phyloP scores from a whole-genome alignment of 129 eudicot genomes.

The Lonicera japonica region DNA sequence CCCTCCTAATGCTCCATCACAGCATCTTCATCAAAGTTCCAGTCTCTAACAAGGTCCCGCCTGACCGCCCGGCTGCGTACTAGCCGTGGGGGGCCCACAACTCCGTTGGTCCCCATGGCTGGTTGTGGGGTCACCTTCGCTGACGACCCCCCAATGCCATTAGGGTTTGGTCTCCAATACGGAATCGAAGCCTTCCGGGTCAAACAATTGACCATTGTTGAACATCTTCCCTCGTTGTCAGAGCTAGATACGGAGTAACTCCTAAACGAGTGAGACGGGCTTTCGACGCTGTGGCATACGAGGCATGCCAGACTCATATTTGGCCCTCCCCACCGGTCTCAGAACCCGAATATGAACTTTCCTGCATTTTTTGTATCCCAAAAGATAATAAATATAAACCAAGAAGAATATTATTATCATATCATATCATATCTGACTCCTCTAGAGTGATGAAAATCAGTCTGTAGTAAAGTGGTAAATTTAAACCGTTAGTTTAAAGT shows the following conservation, averaged over 20 bases:
- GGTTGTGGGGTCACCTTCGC: conserved; percentile 71
- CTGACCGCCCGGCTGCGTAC: conserved; percentile 66
- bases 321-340: not conserved
- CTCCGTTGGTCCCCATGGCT: conserved; percentile 11
- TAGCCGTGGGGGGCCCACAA: conserved; percentile 42
- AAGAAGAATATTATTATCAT: no score
- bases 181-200: conserved; percentile 31
- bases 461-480: no score
- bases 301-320: conserved; percentile 68
- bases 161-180: conserved; percentile 22
- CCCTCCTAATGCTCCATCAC: conserved; percentile 27
- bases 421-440: no score
- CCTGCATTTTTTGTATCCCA: not conserved
- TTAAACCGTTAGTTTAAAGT: no score
- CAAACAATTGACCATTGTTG: conserved; percentile 48
- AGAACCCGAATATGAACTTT: not conserved
- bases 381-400: no score
- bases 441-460: no score
- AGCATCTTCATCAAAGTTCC: conserved; percentile 45
- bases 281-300: conserved; percentile 66
- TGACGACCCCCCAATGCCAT: conserved; percentile 18
- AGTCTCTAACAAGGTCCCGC: conserved; percentile 53
- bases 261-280: conserved; percentile 70
- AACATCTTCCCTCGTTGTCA: conserved; percentile 58
- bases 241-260: conserved; percentile 76